Percentiles rank a stretch among this genome's conserved stretches.
Evolutionary conservation across 2,329 filamentous ascomycete genomes (phyloP).

Genomic region (Penicillium sumatraense): DNA sequence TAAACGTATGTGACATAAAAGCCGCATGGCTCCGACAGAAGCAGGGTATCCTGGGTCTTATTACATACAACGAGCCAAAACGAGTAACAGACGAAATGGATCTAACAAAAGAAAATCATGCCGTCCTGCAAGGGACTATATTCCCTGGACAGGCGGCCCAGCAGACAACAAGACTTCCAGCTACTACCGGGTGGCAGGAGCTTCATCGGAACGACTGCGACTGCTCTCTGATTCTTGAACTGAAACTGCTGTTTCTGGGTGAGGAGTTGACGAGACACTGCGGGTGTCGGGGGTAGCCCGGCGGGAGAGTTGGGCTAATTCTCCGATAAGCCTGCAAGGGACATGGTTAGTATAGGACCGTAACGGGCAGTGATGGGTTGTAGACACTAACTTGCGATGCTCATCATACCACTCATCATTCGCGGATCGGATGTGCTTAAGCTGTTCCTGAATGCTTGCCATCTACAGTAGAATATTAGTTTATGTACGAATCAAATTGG

Average conservation of each 20-base stretch:
- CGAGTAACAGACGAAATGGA: constrained; percentile 23
- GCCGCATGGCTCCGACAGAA: constrained; percentile 13
- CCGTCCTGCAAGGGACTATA: constrained; percentile 10
- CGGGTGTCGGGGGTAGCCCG: constrained; percentile 33
- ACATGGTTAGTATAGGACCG: constrained; percentile 5
- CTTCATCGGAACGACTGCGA: constrained; percentile 17
- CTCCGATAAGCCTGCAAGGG: constrained; percentile 41
- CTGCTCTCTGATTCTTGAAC: constrained; percentile 22
- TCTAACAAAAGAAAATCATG: constrained; percentile 28
- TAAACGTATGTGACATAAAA: constrained; percentile 29
- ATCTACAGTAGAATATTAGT: constrained; percentile 42
- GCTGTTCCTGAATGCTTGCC: constrained; percentile 53
- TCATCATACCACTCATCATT: constrained; percentile 52
- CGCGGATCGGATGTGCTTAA: constrained; percentile 50
- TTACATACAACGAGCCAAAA: constrained; percentile 28
- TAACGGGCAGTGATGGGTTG: neutral
- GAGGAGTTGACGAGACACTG: constrained; percentile 36
- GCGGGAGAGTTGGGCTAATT: constrained; percentile 41
- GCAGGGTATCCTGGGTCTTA: constrained; percentile 32
- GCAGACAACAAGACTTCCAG: neutral
- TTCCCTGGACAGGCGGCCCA: neutral
- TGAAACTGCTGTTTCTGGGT: constrained; percentile 24
- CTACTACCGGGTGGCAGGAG: constrained; percentile 14
- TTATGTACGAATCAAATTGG: constrained; percentile 24
- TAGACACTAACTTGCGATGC: constrained; percentile 43